Evolutionary conservation across 345 rosid species (phyloP).

Genomic region (Eutrema heterophyllum): DNA sequence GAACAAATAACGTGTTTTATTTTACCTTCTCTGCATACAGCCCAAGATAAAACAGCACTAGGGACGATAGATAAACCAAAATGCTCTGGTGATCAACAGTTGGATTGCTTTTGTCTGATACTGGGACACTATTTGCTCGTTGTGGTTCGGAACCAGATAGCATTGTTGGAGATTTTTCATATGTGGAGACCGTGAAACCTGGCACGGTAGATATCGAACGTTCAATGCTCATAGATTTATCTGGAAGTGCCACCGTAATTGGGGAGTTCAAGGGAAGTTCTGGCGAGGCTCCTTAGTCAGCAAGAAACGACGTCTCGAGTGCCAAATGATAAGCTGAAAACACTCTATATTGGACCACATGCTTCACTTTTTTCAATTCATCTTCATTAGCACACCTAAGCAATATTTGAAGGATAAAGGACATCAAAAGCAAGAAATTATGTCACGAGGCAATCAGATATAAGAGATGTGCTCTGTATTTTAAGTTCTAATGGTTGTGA

Average conservation of each 20-base stretch:
- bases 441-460: slow-evolving; percentile 5
- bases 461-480: not conserved
- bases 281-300: slow-evolving; percentile 97
- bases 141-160: slow-evolving; percentile 39
- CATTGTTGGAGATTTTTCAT: slow-evolving; percentile 45
- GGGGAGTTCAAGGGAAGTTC: slow-evolving; percentile 77
- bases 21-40: too few relatives aligned
- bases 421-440: slow-evolving; percentile 10
- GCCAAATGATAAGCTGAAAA: slow-evolving; percentile 99
- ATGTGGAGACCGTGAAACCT: slow-evolving; percentile 59
- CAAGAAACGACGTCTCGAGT: slow-evolving; percentile 90
- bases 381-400: slow-evolving; percentile 87
- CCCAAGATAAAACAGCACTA: too few relatives aligned
- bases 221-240: slow-evolving; percentile 55
- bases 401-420: slow-evolving; percentile 60
- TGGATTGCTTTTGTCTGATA: slow-evolving; percentile 30
- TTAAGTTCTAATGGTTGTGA: not conserved
- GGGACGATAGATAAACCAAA: slow-evolving; percentile 90
- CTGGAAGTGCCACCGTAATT: slow-evolving; percentile 77
- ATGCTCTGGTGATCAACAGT: slow-evolving; percentile 68
- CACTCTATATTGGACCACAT: slow-evolving; percentile 93
- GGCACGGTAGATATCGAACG: slow-evolving; percentile 90
- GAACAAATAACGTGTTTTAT: too few relatives aligned
- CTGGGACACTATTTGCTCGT: slow-evolving; percentile 50
- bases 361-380: slow-evolving; percentile 92